Percentiles rank a stretch among this genome's conserved stretches.
Evolutionary conservation across 768 basidiomycete genomes (phyloP).

Genomic region (Suillus weaverae): DNA sequence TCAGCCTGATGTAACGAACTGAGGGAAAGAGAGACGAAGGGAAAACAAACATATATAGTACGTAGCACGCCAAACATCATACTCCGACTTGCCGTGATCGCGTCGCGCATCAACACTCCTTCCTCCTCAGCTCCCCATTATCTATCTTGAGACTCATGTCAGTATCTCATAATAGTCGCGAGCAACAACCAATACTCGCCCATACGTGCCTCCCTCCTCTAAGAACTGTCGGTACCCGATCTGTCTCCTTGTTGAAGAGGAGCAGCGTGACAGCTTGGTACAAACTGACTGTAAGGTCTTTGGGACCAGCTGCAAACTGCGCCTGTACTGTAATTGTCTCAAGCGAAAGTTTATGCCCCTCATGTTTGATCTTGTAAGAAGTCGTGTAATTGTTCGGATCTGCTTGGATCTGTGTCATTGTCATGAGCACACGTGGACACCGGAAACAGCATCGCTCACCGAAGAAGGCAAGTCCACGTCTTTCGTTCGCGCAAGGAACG

Average conservation of each 20-base stretch:
- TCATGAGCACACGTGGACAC: constrained; percentile 10
- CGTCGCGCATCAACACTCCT: too few species aligned
- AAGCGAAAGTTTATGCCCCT: constrained; percentile 71
- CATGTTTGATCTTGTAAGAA: constrained; percentile 81
- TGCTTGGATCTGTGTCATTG: constrained; percentile 59
- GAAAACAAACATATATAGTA: too few species aligned
- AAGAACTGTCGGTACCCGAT: too few species aligned
- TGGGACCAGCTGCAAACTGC: constrained; percentile 62
- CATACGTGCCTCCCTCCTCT: too few species aligned
- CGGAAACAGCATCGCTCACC: constrained; percentile 36
- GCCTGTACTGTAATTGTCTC: constrained; percentile 79
- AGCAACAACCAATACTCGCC: too few species aligned
- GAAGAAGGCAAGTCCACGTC: constrained; percentile 52
- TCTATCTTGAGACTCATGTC: too few species aligned
- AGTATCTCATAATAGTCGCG: too few species aligned
- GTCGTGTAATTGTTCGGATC: constrained; percentile 60
- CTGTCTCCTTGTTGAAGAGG: constrained; percentile 73
- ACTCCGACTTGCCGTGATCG: too few species aligned
- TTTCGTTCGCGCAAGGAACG: constrained; percentile 58
- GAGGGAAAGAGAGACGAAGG: too few species aligned
- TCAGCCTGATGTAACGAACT: too few species aligned
- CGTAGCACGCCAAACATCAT: too few species aligned
- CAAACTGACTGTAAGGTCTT: constrained; percentile 88
- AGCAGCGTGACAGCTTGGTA: constrained; percentile 85
- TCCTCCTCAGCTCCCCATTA: too few species aligned